Evolutionary conservation across 257 asterid genomes (phyloP), one percentile per base, ranked within the genome.

Genomic region (Solanum lycopersicoides): DNA sequence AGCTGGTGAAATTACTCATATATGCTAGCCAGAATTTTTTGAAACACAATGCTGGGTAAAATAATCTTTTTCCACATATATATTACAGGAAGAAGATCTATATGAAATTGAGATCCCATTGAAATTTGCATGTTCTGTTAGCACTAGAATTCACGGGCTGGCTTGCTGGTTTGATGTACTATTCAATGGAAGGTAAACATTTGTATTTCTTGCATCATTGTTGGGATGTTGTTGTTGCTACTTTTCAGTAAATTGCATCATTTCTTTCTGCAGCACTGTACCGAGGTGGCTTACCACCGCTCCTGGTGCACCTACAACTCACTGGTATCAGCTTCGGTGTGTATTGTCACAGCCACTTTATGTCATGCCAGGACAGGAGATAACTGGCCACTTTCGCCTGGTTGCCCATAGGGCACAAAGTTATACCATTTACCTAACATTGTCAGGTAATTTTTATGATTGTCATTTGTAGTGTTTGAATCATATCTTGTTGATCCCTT

Each of bases 281-380:
- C 98, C 91, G 86, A 92, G 99, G 93, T 97, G 98, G 99, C 96
- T 97, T 77, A 94, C 94, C 86, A 97, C 99, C 82, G 98, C 98
- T 89, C 99, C 99, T 77, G 99, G 99, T 47, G 95, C 98, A 23
- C 98, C 97, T 45, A 97, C 99, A 56, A 97, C 99, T 6, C 99
- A 97, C 88, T 97, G 99, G 99, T 97, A 97, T 91, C 99, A 97
- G 90, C 94, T 97, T 73, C 98, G 99, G n/a, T 97, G 99, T 88
- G 99, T 97, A 73, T 91, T 97, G 68, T 50, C 96, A 85, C 99
- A 97, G 88, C 99, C 99, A 37, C 92, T 97, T 83, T 97, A 97
- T 87, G 99, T 96, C 87, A 97, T 96, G 99, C 95, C 98, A 77
- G 99, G 99, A 68, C 99, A 96, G 92, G 99, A 97, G 89, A 96